Conservation (phyloP, 805 yeast genomes). For the Pichia phayaonensis region DNA sequence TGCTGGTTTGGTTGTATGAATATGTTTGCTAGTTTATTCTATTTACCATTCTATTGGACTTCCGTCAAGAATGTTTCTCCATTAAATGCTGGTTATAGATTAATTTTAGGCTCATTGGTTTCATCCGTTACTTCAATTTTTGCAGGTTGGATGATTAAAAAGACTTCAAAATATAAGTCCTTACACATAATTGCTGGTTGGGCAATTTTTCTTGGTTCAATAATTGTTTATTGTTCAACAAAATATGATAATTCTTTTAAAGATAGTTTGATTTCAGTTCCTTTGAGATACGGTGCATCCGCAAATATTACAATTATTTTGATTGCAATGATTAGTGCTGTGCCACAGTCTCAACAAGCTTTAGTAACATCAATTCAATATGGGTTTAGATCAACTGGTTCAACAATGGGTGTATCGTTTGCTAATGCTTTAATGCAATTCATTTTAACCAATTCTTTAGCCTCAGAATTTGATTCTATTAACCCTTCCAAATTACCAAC, state of each 20-base stretch:
- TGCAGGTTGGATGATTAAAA: slow-evolving; percentile 60
- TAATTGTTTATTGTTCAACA: slow-evolving; percentile 23
- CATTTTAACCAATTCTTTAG: slow-evolving; percentile 11
- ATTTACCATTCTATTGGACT: slow-evolving; percentile 56
- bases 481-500: slow-evolving; percentile 9
- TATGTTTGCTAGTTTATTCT: slow-evolving; percentile 54
- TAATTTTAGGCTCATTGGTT: slow-evolving; percentile 55
- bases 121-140: slow-evolving; percentile 60
- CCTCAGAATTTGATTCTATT: slow-evolving; percentile 9
- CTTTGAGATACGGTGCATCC: slow-evolving; percentile 63
- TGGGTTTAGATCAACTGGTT: slow-evolving; percentile 51
- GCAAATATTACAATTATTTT: slow-evolving; percentile 62
- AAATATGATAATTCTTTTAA: slow-evolving; percentile 18
- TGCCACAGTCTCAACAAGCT: slow-evolving; percentile 64
- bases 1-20: slow-evolving; percentile 70
- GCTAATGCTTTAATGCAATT: slow-evolving; percentile 41
- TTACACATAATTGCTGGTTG: slow-evolving; percentile 30
- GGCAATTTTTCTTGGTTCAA: slow-evolving; percentile 44
- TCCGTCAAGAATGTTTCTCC: slow-evolving; percentile 23
- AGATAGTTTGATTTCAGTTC: slow-evolving; percentile 39
- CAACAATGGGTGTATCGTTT: slow-evolving; percentile 45
- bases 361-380: slow-evolving; percentile 85
- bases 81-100: slow-evolving; percentile 32
- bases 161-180: slow-evolving; percentile 55
- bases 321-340: slow-evolving; percentile 70